Percentiles rank a stretch among this genome's conserved stretches.
phyloP scores from a whole-genome alignment of 768 basidiomycete species.

The Macrolepiota dolichaula region DNA sequence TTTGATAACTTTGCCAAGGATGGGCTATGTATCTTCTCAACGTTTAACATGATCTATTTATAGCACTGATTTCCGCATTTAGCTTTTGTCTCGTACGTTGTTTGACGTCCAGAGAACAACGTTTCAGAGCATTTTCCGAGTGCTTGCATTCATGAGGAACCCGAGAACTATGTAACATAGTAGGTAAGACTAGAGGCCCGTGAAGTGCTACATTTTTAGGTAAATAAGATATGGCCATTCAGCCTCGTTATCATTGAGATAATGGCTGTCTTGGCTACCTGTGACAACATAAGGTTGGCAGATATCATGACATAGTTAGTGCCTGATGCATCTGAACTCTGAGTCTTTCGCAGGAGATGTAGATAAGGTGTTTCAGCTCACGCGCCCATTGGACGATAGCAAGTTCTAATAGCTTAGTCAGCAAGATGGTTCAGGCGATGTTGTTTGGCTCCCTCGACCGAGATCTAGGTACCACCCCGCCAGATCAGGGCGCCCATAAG shows the following conservation, averaged over 20 bases:
- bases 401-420: constrained; percentile 4
- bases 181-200: not conserved
- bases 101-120: not conserved
- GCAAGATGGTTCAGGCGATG: not conserved
- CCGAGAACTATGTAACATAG: too few species aligned
- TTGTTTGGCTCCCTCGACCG: not conserved
- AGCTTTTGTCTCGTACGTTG: not conserved
- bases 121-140: too few species aligned
- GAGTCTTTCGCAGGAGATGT: not conserved
- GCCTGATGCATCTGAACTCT: not conserved
- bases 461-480: not conserved
- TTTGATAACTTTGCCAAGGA: not conserved
- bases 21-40: not conserved
- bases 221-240: not conserved
- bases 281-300: not conserved
- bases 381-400: constrained; percentile 15
- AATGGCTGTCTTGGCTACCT: not conserved
- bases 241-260: not conserved
- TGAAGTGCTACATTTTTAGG: too few species aligned
- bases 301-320: not conserved
- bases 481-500: not conserved
- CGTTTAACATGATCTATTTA: not conserved
- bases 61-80: not conserved
- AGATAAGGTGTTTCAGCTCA: not conserved
- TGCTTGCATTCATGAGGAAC: too few species aligned